Percentiles rank a stretch among this genome's conserved stretches.
Evolutionary conservation across 176 grass and related monocot species (phyloP).

Genomic region (Oryza officinalis): DNA sequence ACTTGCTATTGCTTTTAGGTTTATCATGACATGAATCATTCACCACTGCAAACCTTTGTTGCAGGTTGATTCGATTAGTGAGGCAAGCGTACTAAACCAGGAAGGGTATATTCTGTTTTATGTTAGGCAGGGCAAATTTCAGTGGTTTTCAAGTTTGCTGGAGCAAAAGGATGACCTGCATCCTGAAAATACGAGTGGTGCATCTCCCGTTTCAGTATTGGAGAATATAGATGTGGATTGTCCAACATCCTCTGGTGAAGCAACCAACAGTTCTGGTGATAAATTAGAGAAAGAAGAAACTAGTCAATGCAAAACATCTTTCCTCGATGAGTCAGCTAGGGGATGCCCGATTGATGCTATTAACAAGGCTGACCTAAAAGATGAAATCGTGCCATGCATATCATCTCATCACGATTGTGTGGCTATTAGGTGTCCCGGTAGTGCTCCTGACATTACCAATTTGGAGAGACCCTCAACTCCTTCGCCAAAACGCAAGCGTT

Average conservation of each 20-base stretch:
- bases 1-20: conserved; percentile 13
- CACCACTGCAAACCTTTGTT: conserved; percentile 23
- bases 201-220: conserved; percentile 74
- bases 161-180: conserved; percentile 37
- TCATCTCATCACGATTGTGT: conserved; percentile 13
- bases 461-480: conserved; percentile 43
- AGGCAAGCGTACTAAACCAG: conserved; percentile 52
- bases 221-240: conserved; percentile 48
- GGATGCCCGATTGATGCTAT: conserved; percentile 14
- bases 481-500: conserved; percentile 10
- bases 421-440: neutral
- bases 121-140: conserved; percentile 67
- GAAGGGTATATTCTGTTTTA: conserved; percentile 92
- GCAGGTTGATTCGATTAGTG: conserved; percentile 67
- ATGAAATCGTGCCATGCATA: conserved; percentile 34
- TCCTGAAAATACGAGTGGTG: conserved; percentile 26
- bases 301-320: conserved; percentile 22
- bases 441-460: conserved; percentile 19
- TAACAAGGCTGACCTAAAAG: neutral
- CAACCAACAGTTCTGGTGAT: conserved; percentile 13
- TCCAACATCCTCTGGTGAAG: conserved; percentile 38
- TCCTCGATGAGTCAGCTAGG: conserved; percentile 25
- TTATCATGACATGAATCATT: conserved; percentile 2
- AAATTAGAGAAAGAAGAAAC: conserved; percentile 32
- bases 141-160: conserved; percentile 81